phyloP scores from a whole-genome alignment of 192 early-diverging fungal species.

The Haplosporangium gracile region DNA sequence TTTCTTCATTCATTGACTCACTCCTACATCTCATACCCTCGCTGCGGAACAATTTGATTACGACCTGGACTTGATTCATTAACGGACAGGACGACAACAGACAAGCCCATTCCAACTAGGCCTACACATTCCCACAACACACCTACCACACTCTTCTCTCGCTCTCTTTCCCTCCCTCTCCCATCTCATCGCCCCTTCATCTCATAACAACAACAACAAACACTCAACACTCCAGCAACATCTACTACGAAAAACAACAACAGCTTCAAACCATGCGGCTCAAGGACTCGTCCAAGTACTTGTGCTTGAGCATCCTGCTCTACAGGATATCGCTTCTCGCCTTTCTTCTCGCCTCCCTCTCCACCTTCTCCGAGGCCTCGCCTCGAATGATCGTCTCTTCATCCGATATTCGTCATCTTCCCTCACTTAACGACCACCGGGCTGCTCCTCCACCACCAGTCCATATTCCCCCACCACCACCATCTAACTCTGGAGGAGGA shows the following conservation, averaged over 20 bases:
- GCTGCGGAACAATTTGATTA: too few species aligned
- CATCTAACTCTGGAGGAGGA: not conserved
- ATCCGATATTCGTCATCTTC: not conserved
- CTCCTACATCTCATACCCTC: too few species aligned
- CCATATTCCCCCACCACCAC: too few species aligned
- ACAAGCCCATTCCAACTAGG: too few species aligned
- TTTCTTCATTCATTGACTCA: too few species aligned
- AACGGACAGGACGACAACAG: too few species aligned
- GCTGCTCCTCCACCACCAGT: too few species aligned
- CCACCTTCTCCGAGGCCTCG: not conserved
- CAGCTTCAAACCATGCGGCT: conserved; percentile 30
- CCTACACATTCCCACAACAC: not conserved
- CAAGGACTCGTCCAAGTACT: conserved; percentile 39
- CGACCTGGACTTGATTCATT: too few species aligned
- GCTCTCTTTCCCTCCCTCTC: not conserved
- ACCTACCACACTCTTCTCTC: not conserved
- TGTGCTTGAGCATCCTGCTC: conserved; percentile 40
- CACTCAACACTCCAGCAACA: not conserved
- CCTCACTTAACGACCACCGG: not conserved
- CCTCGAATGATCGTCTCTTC: conserved; percentile 17
- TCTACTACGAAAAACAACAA: not conserved
- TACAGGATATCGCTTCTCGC: conserved; percentile 22
- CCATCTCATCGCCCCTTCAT: not conserved
- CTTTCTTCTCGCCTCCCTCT: conserved; percentile 6
- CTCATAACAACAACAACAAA: not conserved